These are phyloP conservation scores for Fusarium verrucosum DNA, from an alignment of 2,329 filamentous ascomycete species.

Conservation along the genomic window DNA sequence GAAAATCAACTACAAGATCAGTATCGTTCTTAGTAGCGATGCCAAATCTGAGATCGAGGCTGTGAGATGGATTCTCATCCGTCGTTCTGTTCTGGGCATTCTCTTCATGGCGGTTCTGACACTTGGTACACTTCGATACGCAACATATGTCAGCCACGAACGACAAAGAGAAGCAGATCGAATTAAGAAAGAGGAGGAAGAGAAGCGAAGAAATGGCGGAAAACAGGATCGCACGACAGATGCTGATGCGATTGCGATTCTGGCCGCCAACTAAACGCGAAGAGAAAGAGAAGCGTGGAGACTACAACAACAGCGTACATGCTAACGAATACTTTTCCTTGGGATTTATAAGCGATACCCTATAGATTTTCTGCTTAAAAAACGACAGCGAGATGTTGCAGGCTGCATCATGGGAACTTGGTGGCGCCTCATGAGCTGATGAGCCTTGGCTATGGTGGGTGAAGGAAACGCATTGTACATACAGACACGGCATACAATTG, in stretches of 20 bases:
- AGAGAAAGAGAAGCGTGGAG: background rate
- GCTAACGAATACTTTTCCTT: conserved; percentile 30
- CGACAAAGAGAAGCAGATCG: conserved; percentile 58
- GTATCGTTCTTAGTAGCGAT: conserved; percentile 87
- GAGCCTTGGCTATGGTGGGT: conserved; percentile 11
- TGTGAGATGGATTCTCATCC: conserved; percentile 83
- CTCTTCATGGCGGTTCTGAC: conserved; percentile 72
- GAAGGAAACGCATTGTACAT: conserved; percentile 7
- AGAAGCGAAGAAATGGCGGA: conserved; percentile 55
- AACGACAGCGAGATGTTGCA: conserved; percentile 12
- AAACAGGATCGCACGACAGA: conserved; percentile 57
- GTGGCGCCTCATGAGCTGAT: conserved; percentile 12
- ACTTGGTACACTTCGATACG: conserved; percentile 67
- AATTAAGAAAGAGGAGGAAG: conserved; percentile 55
- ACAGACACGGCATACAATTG: conserved; percentile 13
- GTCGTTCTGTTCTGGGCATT: conserved; percentile 70
- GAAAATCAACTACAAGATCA: conserved; percentile 96
- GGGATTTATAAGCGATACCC: conserved; percentile 42
- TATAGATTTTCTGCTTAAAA: conserved; percentile 39
- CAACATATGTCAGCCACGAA: conserved; percentile 64
- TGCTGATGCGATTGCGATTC: conserved; percentile 65
- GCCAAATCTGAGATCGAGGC: conserved; percentile 91
- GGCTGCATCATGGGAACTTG: conserved; percentile 11
- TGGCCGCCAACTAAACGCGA: conserved; percentile 61
- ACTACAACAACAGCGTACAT: conserved; percentile 7